These are phyloP conservation scores for Lasiosphaeris hirsuta DNA, from an alignment of 495 filamentous ascomycete species.

Conservation along the genomic window DNA sequence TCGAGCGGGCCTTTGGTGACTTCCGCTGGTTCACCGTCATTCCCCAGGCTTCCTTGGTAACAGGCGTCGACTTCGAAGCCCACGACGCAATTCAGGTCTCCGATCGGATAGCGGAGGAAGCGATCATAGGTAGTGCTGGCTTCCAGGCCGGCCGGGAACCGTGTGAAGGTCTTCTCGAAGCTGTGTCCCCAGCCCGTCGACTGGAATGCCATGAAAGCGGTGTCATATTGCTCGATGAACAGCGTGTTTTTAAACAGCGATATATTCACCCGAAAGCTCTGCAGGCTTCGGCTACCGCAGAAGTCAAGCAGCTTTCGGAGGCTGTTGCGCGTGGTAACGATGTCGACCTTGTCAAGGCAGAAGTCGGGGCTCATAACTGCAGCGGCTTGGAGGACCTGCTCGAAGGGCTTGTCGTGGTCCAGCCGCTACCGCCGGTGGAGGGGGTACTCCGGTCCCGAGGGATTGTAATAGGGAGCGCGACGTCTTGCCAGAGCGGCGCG, in stretches of 20 bases:
- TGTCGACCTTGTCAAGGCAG: constrained; percentile 8
- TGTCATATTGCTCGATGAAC: constrained; percentile 10
- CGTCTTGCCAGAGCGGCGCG: constrained; percentile 3
- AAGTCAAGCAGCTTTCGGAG: constrained; percentile 14
- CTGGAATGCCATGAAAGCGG: neutral
- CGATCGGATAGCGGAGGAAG: neutral
- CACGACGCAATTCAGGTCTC: neutral
- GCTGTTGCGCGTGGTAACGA: constrained; percentile 10
- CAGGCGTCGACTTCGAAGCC: constrained; percentile 4
- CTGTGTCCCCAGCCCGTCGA: constrained; percentile 1
- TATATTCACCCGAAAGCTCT: constrained; percentile 5
- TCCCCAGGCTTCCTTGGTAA: no score
- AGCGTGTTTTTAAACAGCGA: constrained; percentile 7
- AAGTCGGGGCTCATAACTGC: constrained; percentile 2
- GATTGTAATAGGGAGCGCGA: constrained; percentile 1
- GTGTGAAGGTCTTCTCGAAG: neutral
- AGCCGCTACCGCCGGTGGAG: neutral
- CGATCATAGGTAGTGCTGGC: neutral
- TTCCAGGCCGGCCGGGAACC: neutral
- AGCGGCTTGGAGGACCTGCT: constrained; percentile 11
- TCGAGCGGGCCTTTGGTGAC: no score
- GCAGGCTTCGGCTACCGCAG: neutral
- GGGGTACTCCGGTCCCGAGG: neutral
- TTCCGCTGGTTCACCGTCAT: no score
- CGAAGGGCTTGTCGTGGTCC: neutral